Evolutionary conservation across 805 yeast species (phyloP).

Genomic region (Candida sakaeoensis): DNA sequence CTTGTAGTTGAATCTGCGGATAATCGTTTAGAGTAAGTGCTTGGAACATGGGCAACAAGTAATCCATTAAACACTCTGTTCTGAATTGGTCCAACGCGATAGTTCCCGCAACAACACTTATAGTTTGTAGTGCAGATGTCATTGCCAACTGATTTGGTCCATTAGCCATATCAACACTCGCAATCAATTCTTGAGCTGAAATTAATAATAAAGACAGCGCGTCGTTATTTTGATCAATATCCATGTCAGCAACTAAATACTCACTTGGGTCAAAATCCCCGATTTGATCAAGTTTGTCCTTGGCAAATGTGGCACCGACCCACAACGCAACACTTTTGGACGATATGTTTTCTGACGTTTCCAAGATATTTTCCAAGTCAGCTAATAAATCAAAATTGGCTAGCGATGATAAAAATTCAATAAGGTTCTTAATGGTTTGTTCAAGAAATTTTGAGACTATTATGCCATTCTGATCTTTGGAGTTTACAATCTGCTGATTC

Average conservation of each 20-base stretch:
- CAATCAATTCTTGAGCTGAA: conserved; percentile 36
- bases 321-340: conserved; percentile 23
- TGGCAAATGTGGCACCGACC: conserved; percentile 24
- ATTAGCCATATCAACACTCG: conserved; percentile 1
- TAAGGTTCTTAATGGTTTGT: conserved; percentile 11
- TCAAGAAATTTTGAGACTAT: conserved; percentile 19
- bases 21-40: conserved; percentile 54
- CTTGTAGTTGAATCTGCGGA: conserved; percentile 50
- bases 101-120: conserved; percentile 27
- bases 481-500: neutral
- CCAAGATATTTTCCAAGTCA: conserved; percentile 15
- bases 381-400: conserved; percentile 7
- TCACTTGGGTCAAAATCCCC: conserved; percentile 20
- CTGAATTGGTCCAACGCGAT: conserved; percentile 29
- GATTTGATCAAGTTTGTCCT: conserved; percentile 5
- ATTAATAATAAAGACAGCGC: conserved; percentile 26
- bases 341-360: conserved; percentile 8
- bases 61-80: conserved; percentile 60
- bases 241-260: conserved; percentile 18
- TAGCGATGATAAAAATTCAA: conserved; percentile 11
- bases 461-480: neutral
- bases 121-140: conserved; percentile 43
- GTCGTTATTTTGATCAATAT: conserved; percentile 16
- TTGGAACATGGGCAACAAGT: conserved; percentile 69
- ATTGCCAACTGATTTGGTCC: conserved; percentile 23